A percentile compares a stretch with the other conserved stretches of the same genome.
Conservation (phyloP, 345 rosid genomes). For the Syzygium oleosum region DNA sequence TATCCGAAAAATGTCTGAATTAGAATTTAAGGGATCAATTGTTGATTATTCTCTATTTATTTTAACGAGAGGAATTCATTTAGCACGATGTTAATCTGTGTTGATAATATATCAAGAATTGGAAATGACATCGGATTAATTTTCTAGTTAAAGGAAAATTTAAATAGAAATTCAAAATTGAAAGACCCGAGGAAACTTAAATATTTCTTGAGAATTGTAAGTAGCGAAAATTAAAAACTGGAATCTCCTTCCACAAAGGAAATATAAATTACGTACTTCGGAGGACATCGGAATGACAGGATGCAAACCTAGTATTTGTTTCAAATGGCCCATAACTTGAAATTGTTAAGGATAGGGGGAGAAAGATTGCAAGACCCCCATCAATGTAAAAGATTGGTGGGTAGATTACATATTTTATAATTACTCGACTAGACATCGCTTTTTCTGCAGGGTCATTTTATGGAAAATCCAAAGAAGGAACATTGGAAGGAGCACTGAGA, state of each 20-base stretch:
- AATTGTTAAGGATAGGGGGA: no score
- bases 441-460: neutral
- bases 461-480: neutral
- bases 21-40: neutral
- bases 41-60: neutral
- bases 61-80: neutral
- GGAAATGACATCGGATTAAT: neutral
- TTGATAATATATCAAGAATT: neutral
- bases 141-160: neutral
- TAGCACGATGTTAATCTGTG: neutral
- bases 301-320: no score
- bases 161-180: neutral
- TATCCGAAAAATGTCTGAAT: neutral
- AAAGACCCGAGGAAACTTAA: fast-evolving
- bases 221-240: neutral
- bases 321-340: no score
- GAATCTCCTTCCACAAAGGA: neutral
- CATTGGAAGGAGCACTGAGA: neutral
- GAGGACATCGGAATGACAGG: neutral
- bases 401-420: no score
- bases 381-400: no score
- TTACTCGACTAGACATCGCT: neutral
- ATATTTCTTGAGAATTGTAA: fast-evolving
- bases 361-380: no score
- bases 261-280: neutral